Percentiles rank a stretch among this genome's conserved stretches.
Conservation (phyloP, 169 alveolate species). For the Eimeria falciformis region DNA sequence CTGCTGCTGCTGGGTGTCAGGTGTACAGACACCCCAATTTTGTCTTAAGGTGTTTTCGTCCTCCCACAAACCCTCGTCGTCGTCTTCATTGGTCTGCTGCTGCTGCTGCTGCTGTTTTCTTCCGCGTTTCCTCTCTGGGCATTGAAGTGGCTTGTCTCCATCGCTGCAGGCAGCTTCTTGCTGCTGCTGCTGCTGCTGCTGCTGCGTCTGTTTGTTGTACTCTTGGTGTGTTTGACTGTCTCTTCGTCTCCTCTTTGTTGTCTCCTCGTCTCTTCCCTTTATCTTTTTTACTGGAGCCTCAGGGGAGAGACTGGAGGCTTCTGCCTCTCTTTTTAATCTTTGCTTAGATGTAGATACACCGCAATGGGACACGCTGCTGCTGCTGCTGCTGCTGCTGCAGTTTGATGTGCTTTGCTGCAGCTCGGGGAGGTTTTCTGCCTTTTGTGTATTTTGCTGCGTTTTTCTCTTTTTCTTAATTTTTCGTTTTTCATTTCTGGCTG, state of each 20-base stretch:
- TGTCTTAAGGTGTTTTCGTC: background rate
- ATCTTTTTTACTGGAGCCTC: background rate
- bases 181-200: conserved; percentile 24
- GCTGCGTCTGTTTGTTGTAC: background rate
- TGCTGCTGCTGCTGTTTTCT: conserved; percentile 34
- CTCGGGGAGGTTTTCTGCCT: background rate
- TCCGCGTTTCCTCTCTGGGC: background rate
- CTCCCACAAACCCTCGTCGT: conserved; percentile 17
- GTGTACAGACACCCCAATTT: background rate
- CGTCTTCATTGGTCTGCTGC: background rate
- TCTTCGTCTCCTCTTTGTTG: background rate
- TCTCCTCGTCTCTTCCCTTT: background rate
- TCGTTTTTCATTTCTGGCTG: background rate
- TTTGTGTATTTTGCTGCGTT: background rate
- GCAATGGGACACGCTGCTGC: no score
- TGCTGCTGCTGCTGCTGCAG: conserved; percentile 45
- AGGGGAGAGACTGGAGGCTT: no score
- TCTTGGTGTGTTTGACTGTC: background rate
- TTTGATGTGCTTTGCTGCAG: background rate
- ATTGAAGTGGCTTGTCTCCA: background rate
- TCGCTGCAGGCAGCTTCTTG: background rate
- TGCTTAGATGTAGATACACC: no score
- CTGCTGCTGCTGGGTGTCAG: conserved; percentile 19
- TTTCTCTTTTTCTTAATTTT: background rate
- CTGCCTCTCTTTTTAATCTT: no score